Base-by-base conservation (phyloP, 768 basidiomycete species). In the Ramaria rubella region DNA sequence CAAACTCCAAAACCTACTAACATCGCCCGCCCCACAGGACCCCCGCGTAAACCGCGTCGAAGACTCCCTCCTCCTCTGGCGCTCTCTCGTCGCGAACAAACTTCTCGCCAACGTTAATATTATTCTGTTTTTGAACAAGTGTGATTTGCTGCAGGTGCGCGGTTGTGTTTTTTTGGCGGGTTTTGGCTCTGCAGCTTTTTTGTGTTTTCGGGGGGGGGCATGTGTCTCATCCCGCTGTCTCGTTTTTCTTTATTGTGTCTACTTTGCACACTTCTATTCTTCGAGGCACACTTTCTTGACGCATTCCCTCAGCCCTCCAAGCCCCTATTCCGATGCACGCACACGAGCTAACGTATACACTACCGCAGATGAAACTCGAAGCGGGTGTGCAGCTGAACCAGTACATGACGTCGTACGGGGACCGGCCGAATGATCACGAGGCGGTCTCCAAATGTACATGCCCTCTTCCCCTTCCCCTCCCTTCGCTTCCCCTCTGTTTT, bases 71-170 rank as follows among this genome's bases (percentile, higher is more conserved):
- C 67, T 81, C 19, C 69, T 91, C 9, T 93, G 90, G 90, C 82
- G 79, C 65, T 70, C 74, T 0, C 80, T 92, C 1, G 79, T 86
- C 33, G 80, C 85, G 27, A 87, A 90, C 70, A 85, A 78, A 64
- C 72, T 92, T 9, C 80, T 93, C 30, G 75, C 77, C 33, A 77
- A 81, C 46, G 89, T 91, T 59, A 86, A 82, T 68, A 81, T 93
- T 60, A 80, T 93, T 17, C 76, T 91, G 61, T 92, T 92, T 68
- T 68, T 91, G 60, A 90, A 90, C 71, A 90, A 91, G 70, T 81
- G 80, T 58, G 90, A 92, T 67, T 75, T 91, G 44, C 74, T 91
- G 36, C 80, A 81, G 76, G 87, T 81, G 65, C 52, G 71, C 59
- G 75, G 89, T 40, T 75, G 77, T 51, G 73, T 73, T n/a, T 83